phyloP scores from a whole-genome alignment of 805 yeast species.

The Candida railenensis region DNA sequence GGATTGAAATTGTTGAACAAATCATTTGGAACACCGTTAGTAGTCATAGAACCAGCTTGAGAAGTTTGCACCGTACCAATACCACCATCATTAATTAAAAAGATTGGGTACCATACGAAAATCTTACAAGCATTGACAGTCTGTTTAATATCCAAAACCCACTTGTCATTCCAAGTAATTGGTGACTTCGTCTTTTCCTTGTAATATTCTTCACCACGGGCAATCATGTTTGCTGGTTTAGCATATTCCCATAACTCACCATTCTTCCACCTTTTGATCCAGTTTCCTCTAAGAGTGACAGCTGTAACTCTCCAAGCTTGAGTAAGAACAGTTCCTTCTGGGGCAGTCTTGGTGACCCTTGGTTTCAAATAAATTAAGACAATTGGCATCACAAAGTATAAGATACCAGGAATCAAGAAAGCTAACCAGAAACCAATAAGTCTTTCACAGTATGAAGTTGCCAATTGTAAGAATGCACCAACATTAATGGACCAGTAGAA shows the following conservation, averaged over 20 bases:
- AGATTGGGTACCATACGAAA: conserved; percentile 41
- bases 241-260: conserved; percentile 51
- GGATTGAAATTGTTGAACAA: conserved; percentile 55
- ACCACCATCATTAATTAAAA: conserved; percentile 46
- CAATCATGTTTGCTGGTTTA: conserved; percentile 42
- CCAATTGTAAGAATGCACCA: conserved; percentile 54
- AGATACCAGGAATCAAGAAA: conserved; percentile 44
- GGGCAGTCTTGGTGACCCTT: conserved; percentile 28
- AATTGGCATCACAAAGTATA: conserved; percentile 30
- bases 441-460: conserved; percentile 51
- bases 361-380: conserved; percentile 27
- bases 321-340: conserved; percentile 48
- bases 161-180: conserved; percentile 43
- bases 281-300: conserved; percentile 43
- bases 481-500: conserved; percentile 57
- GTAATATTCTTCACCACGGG: conserved; percentile 39
- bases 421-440: conserved; percentile 51
- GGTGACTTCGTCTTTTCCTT: conserved; percentile 26
- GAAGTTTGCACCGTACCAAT: conserved; percentile 49
- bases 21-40: conserved; percentile 56
- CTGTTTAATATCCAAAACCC: conserved; percentile 45
- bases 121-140: conserved; percentile 46
- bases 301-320: conserved; percentile 40
- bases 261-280: conserved; percentile 37
- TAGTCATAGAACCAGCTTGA: conserved; percentile 54